Evolutionary conservation across 331 rosid species (phyloP).

Genomic region (Erythrophleum ivorense): DNA sequence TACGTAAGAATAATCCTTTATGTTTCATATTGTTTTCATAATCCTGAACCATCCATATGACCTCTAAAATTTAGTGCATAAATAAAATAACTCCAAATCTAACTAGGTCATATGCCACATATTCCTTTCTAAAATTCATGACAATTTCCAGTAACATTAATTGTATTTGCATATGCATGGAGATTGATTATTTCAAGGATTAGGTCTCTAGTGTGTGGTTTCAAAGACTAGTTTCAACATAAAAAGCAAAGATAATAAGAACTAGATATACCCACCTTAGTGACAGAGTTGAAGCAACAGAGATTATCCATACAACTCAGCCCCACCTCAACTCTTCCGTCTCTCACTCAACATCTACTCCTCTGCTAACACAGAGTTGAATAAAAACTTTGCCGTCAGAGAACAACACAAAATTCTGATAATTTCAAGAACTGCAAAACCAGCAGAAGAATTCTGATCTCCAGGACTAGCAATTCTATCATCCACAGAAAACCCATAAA

Average conservation of each 20-base stretch:
- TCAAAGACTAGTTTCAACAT: background rate
- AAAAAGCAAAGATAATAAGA: background rate
- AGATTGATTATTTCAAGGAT: slow-evolving; percentile 12
- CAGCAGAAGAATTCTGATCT: slow-evolving; percentile 43
- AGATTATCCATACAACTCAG: slow-evolving; percentile 68
- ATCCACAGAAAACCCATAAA: slow-evolving; percentile 35
- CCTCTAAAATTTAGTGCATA: slow-evolving; percentile 11
- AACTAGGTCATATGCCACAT: slow-evolving; percentile 5
- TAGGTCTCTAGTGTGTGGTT: background rate
- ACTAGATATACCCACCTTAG: slow-evolving; percentile 62
- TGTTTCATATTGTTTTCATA: background rate
- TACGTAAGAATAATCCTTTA: background rate
- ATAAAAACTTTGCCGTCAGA: slow-evolving; percentile 18
- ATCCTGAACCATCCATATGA: background rate
- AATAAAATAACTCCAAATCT: background rate
- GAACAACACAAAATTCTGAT: slow-evolving; percentile 19
- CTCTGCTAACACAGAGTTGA: slow-evolving; percentile 35
- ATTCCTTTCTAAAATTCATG: slow-evolving; percentile 10
- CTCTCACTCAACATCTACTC: slow-evolving; percentile 61
- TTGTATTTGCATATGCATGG: slow-evolving; percentile 19
- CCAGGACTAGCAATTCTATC: slow-evolving; percentile 41
- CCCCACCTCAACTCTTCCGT: slow-evolving; percentile 53
- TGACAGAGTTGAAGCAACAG: slow-evolving; percentile 77
- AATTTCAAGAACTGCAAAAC: slow-evolving; percentile 36
- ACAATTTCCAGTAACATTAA: background rate